phyloP scores from a whole-genome alignment of 2,329 filamentous ascomycete genomes.

The Pseudopyrenochaeta lycopersici region DNA sequence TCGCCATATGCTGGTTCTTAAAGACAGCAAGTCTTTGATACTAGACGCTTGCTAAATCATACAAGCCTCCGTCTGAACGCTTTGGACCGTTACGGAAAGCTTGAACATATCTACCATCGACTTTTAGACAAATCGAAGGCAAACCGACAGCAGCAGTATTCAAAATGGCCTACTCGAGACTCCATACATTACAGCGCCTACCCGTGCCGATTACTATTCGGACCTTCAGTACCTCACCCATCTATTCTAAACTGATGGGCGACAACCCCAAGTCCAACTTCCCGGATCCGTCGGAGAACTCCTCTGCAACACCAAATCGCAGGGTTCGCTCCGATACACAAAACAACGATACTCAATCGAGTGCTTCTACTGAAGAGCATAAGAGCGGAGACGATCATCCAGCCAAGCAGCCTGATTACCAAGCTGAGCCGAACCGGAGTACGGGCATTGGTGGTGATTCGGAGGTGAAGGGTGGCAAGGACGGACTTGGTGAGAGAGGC shows the following conservation, averaged over 20 bases:
- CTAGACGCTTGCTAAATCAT: too few relatives aligned
- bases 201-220: neutral
- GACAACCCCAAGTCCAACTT: slow-evolving; percentile 28
- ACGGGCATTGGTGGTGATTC: slow-evolving; percentile 44
- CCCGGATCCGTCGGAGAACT: slow-evolving; percentile 25
- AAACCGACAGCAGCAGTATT: neutral
- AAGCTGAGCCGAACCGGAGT: slow-evolving; percentile 38
- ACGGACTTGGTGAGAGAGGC: slow-evolving; percentile 31
- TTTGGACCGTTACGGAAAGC: too few relatives aligned
- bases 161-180: slow-evolving; percentile 4
- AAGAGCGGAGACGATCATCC: slow-evolving; percentile 46
- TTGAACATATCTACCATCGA: too few relatives aligned
- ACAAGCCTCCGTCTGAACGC: too few relatives aligned
- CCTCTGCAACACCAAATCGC: slow-evolving; percentile 30
- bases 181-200: slow-evolving; percentile 6
- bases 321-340: slow-evolving; percentile 33
- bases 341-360: slow-evolving; percentile 42
- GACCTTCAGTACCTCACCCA: slow-evolving; percentile 16
- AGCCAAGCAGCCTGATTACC: slow-evolving; percentile 49
- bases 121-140: neutral
- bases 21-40: neutral
- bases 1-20: neutral
- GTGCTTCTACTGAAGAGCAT: slow-evolving; percentile 37
- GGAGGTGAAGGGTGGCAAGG: slow-evolving; percentile 46
- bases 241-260: slow-evolving; percentile 23